Evolutionary conservation across 2,329 filamentous ascomycete genomes (phyloP).

Genomic region (Aspergillus flavus): DNA sequence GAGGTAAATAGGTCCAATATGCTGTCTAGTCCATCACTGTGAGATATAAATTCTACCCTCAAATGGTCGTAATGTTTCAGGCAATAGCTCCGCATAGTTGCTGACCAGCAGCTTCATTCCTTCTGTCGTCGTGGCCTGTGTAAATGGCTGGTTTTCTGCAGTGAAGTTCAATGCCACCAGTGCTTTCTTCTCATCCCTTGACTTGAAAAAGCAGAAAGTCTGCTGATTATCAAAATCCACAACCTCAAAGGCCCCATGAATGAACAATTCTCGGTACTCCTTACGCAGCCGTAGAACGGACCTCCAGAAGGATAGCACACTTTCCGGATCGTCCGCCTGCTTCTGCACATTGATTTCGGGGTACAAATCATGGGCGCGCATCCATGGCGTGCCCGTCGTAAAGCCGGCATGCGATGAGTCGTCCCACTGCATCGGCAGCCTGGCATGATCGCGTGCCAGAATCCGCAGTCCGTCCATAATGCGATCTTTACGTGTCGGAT

Average conservation of each 20-base stretch:
- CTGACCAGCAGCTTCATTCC: constrained; percentile 23
- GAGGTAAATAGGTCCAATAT: not conserved
- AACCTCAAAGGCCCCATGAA: constrained; percentile 25
- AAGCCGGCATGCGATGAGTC: constrained; percentile 62
- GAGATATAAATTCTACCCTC: constrained; percentile 26
- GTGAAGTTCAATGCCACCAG: constrained; percentile 26
- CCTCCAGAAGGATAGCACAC: constrained; percentile 63
- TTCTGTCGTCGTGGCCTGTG: constrained; percentile 3
- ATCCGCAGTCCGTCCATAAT: constrained; percentile 50
- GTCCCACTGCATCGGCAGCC: constrained; percentile 70
- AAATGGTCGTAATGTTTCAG: constrained; percentile 18
- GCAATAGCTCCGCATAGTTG: constrained; percentile 15
- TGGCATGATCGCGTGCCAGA: constrained; percentile 62
- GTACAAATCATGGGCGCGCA: constrained; percentile 56
- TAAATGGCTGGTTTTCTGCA: constrained; percentile 13
- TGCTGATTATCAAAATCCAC: constrained; percentile 25
- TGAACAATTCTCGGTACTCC: constrained; percentile 58
- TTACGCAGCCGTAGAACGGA: constrained; percentile 58
- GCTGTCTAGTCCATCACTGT: not conserved
- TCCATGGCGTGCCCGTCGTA: constrained; percentile 60
- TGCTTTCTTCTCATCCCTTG: constrained; percentile 16
- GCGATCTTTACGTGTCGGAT: constrained; percentile 16
- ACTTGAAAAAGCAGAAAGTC: constrained; percentile 26
- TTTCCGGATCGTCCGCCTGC: constrained; percentile 49
- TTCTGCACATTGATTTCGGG: constrained; percentile 51